Conservation (phyloP, 2,329 filamentous ascomycete genomes). For the Talaromyces marneffei region DNA sequence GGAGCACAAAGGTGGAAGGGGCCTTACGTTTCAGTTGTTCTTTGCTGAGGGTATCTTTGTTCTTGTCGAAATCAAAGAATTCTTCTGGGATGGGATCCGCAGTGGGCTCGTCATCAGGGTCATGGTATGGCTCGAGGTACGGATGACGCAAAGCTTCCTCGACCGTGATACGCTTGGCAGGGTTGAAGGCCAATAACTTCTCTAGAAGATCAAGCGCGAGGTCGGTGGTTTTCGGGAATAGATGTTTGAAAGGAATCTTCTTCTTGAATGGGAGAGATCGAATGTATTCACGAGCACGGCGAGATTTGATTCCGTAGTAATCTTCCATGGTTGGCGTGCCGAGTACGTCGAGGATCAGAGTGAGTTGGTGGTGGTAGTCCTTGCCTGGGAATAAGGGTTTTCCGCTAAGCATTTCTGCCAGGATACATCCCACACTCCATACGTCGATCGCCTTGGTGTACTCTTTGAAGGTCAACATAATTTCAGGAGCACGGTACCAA, state of each 20-base stretch:
- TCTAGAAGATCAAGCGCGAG: conserved; percentile 88
- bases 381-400: conserved; percentile 98
- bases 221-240: conserved; percentile 99
- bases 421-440: conserved; percentile 96
- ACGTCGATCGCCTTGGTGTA: conserved; percentile 99
- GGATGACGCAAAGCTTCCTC: conserved; percentile 96
- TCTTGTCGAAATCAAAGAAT: conserved; percentile 99
- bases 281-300: conserved; percentile 95
- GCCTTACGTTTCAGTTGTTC: conserved; percentile 84
- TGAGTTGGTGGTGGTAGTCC: conserved; percentile 98
- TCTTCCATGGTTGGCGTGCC: conserved; percentile 99
- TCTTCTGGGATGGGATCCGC: conserved; percentile 95
- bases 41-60: conserved; percentile 97
- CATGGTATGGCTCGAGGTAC: conserved; percentile 97
- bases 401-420: conserved; percentile 97
- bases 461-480: conserved; percentile 99
- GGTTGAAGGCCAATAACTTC: conserved; percentile 95
- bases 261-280: conserved; percentile 98
- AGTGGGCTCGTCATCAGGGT: conserved; percentile 96
- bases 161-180: conserved; percentile 95
- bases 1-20: neutral
- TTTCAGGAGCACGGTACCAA: conserved; percentile 98
- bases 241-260: conserved; percentile 94
- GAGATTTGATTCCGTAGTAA: conserved; percentile 99
- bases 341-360: conserved; percentile 91